These are phyloP conservation scores for Cenchrus purpureus DNA, from an alignment of 176 grass and related monocot genomes.

Conservation along the genomic window DNA sequence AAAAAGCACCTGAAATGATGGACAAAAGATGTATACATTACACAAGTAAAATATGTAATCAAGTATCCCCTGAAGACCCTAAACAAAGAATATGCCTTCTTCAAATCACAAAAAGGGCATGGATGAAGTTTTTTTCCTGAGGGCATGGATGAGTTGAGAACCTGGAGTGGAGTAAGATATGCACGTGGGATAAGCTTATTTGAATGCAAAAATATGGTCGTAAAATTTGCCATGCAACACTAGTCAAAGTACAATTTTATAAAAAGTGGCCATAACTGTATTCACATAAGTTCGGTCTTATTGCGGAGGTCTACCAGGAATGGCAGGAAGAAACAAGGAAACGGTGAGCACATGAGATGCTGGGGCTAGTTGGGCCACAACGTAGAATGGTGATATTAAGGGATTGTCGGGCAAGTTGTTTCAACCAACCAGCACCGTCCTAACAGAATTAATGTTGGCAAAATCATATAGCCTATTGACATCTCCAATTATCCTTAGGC, in stretches of 20 bases:
- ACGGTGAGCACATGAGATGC: slow-evolving; percentile 19
- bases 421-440: slow-evolving; percentile 23
- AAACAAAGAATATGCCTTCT: not conserved
- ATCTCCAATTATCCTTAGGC: not conserved
- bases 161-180: not conserved
- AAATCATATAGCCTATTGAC: slow-evolving; percentile 17
- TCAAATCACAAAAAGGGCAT: not conserved
- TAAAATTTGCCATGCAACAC: not conserved
- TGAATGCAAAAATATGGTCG: slow-evolving; percentile 9
- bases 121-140: not conserved
- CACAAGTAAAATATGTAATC: not conserved
- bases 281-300: not conserved
- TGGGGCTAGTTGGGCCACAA: slow-evolving; percentile 10
- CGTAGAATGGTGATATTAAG: slow-evolving; percentile 1
- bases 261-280: not conserved
- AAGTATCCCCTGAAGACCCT: not conserved
- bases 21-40: not conserved
- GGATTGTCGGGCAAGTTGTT: slow-evolving; percentile 22
- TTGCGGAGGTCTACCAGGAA: slow-evolving; percentile 18
- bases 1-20: not conserved
- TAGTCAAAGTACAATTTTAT: no score
- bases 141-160: slow-evolving; percentile 5
- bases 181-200: not conserved
- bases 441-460: slow-evolving; percentile 34
- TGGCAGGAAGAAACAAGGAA: slow-evolving; percentile 38